Conservation (phyloP, 257 asterid genomes). For the Voacanga thouarsii region DNA sequence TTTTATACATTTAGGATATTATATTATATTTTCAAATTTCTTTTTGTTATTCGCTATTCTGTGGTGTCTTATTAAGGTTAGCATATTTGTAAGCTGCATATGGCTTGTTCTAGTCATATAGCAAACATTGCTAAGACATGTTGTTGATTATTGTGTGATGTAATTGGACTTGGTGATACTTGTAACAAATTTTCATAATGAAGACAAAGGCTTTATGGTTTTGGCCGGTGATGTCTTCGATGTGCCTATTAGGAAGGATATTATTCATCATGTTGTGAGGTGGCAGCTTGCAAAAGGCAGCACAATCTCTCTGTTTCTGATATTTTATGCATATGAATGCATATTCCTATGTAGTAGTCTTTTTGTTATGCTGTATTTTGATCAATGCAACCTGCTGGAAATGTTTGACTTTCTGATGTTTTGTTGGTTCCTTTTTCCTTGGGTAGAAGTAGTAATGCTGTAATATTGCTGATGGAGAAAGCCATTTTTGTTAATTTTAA, state of each 20-base stretch:
- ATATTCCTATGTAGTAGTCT: background rate
- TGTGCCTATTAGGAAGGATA: conserved; percentile 88
- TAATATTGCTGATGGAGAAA: background rate
- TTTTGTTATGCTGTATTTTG: background rate
- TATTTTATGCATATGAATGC: background rate
- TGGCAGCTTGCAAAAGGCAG: conserved; percentile 97
- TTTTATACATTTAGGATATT: background rate
- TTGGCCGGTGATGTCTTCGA: conserved; percentile 93
- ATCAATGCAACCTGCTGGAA: background rate
- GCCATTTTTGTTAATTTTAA: background rate
- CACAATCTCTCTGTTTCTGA: conserved; percentile 24
- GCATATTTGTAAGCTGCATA: background rate
- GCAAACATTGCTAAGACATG: background rate
- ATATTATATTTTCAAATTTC: background rate
- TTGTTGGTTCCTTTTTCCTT: background rate
- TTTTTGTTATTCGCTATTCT: background rate
- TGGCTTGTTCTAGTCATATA: conserved; percentile 6
- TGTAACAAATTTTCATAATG: conserved; percentile 69
- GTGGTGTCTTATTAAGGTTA: background rate
- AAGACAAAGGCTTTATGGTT: conserved; percentile 81
- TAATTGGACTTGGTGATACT: conserved; percentile 78
- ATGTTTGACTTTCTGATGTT: background rate
- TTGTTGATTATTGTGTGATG: conserved; percentile 25
- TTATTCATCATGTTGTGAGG: conserved; percentile 93
- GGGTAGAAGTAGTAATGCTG: background rate